Evolutionary conservation across 108 stramenopile genomes (phyloP).

Genomic region (Skeletonema menzelii): DNA sequence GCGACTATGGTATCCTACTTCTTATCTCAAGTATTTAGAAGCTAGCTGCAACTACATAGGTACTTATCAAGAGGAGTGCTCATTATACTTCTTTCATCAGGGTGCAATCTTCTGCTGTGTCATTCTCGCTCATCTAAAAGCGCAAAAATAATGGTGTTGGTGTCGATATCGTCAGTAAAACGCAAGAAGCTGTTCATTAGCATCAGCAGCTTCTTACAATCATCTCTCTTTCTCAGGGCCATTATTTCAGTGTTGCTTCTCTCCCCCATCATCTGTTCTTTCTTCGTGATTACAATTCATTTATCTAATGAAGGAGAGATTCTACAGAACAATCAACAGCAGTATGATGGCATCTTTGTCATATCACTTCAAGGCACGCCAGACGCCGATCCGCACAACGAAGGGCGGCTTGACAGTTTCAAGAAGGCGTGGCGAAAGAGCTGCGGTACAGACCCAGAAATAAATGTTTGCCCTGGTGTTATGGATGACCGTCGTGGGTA

Average conservation of each 20-base stretch:
- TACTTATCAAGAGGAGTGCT: too few relatives aligned
- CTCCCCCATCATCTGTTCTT: not conserved
- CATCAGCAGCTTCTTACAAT: not conserved
- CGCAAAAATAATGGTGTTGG: too few relatives aligned
- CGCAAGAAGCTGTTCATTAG: too few relatives aligned
- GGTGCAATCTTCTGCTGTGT: too few relatives aligned
- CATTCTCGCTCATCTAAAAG: too few relatives aligned
- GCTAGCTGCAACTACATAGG: too few relatives aligned
- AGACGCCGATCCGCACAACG: not conserved
- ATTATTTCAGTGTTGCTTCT: not conserved
- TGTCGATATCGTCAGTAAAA: too few relatives aligned
- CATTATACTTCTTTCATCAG: too few relatives aligned
- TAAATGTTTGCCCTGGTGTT: constrained; percentile 6
- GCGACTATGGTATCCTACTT: too few relatives aligned
- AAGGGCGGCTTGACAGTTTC: not conserved
- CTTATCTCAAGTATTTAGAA: too few relatives aligned
- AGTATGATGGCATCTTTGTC: not conserved
- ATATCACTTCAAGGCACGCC: not conserved
- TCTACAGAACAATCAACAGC: not conserved
- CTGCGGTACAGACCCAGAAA: not conserved
- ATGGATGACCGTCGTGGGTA: constrained; percentile 14
- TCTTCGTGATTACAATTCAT: not conserved
- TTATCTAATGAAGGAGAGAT: too few relatives aligned
- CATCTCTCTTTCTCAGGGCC: not conserved
- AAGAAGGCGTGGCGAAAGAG: not conserved